Base-by-base conservation (phyloP, 768 basidiomycete genomes). In the Pulveroboletus sp. region DNA sequence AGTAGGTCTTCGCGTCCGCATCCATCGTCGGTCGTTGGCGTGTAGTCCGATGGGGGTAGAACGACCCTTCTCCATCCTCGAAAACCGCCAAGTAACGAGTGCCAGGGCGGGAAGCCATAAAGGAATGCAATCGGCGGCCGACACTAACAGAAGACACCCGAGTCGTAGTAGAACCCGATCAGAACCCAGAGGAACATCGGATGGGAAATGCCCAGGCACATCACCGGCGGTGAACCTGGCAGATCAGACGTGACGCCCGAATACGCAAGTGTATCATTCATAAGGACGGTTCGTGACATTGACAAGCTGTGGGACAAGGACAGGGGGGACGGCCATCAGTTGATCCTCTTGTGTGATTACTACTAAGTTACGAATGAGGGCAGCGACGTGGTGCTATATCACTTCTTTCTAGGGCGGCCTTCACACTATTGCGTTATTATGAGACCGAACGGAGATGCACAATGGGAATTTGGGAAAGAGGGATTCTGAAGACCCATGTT, bases 351-450 rank as follows among this genome's bases (percentile, higher is more conserved):
- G 32, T 9, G 33, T 13, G 1, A 33, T 5, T 11, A 17, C 32
- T 23, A 29, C n/a, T 5, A 43, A 45, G 20, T 27, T 23, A 29
- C n/a, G 5, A 43, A 45, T 21, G 44, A 16, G 36, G 32, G 19
- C 35, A 21, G 25, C 13, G 31, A 23, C 3, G 37, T 11, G 19
- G 17, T 16, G 27, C 47, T 38, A 27, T 27, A 27, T 46, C 51
- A 45, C 50, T 48, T 46, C 41, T 42, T 27, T 46, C 25, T 32
- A n/a, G n/a, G 60, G 52, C 16, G 56, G 59, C 14, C 59, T 62
- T 1, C 7, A 31, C 13, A 5, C 19, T 6, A 21, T 16, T 5
- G 35, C 23, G 32, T 38, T 39, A 16, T 34, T 33, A 37, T 19
- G 37, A 34, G 43, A 27, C 17, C 13, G n/a, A 36, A 5, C n/a